A percentile compares a stretch with the other conserved stretches of the same genome.
These are phyloP conservation scores for Aspergillus eucalypticola DNA, from an alignment of 2,329 filamentous ascomycete genomes.

Conservation along the genomic window DNA sequence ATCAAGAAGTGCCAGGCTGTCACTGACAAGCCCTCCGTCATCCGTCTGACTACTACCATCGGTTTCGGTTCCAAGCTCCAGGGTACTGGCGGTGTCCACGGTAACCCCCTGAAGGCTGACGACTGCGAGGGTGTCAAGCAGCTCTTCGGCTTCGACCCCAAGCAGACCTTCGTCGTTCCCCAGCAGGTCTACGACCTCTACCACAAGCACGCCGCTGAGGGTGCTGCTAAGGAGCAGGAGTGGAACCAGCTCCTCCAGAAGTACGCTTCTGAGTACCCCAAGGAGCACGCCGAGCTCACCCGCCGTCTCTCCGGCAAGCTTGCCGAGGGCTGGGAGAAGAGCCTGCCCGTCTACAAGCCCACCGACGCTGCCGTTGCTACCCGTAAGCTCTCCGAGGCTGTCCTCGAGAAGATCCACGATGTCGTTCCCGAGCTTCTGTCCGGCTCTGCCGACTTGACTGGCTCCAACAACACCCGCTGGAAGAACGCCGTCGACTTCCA, in stretches of 20 bases:
- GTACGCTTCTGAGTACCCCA: slow-evolving; percentile 76
- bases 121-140: slow-evolving; percentile 91
- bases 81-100: slow-evolving; percentile 95
- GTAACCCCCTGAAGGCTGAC: slow-evolving; percentile 90
- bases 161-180: slow-evolving; percentile 88
- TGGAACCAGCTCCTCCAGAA: slow-evolving; percentile 93
- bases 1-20: slow-evolving; percentile 81
- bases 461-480: slow-evolving; percentile 98
- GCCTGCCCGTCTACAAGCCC: slow-evolving; percentile 85
- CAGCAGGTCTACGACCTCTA: slow-evolving; percentile 93
- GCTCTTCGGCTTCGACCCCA: slow-evolving; percentile 94
- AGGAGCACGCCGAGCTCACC: slow-evolving; percentile 75
- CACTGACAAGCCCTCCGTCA: slow-evolving; percentile 94
- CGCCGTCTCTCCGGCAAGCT: slow-evolving; percentile 81
- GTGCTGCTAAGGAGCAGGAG: slow-evolving; percentile 86
- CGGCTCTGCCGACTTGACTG: slow-evolving; percentile 95
- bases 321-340: slow-evolving; percentile 95
- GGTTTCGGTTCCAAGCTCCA: slow-evolving; percentile 91
- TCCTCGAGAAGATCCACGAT: slow-evolving; percentile 82
- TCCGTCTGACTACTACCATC: slow-evolving; percentile 96
- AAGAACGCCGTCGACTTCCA: slow-evolving; percentile 98
- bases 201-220: slow-evolving; percentile 78
- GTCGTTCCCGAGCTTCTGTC: slow-evolving; percentile 87
- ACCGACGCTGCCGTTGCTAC: slow-evolving; percentile 82
- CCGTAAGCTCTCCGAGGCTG: slow-evolving; percentile 93